Base-by-base conservation (phyloP, 306 rosid species). In the Fagus crenata region DNA sequence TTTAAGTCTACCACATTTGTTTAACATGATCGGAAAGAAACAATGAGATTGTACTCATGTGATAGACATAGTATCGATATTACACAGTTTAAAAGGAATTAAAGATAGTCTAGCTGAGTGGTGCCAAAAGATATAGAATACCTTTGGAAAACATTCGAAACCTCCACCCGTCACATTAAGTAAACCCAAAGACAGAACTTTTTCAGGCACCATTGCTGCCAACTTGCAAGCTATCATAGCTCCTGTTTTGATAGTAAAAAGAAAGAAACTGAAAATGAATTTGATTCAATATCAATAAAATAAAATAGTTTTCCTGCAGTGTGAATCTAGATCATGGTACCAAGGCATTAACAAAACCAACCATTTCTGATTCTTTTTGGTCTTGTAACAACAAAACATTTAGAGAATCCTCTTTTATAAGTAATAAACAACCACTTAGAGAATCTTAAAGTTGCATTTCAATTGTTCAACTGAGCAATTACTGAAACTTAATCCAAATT, bases 101-200 rank as follows among this genome's bases (percentile, higher is more conserved):
- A 55, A 75, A 75, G 55, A 69, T 37, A 46, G 39, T 3, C 17
- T 22, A 55, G 46, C 12, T 39, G 17, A 71, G 3, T 58, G 60
- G 32, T 1, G 37, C 69, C 13, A 28, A 56, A 35, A 67, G 33
- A 71, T 37, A 40, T 73, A 75, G 6, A 76, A 35, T 83, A 95
- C 99, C 98, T 86, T 96, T 12, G 99, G 99, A 51, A 91, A 78
- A 88, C 99, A 96, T 77, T 92, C 89, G 68, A 86, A 89, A 28
- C 99, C 98, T 74, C 97, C 98, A 33, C 98, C 99, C 0, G 98
- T 96, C 63, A 85, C 97, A 83, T 92, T 96, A 53, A 92, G 96
- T 87, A 96, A 77, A n/a, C 93, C 97, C 89, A 96, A 81, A 7
- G 99, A 96, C 74, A 86, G 85, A 53, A 91, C 79, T 83, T 96